phyloP scores from a whole-genome alignment of 2,329 filamentous ascomycete genomes.

The Diplocarpon rosae region DNA sequence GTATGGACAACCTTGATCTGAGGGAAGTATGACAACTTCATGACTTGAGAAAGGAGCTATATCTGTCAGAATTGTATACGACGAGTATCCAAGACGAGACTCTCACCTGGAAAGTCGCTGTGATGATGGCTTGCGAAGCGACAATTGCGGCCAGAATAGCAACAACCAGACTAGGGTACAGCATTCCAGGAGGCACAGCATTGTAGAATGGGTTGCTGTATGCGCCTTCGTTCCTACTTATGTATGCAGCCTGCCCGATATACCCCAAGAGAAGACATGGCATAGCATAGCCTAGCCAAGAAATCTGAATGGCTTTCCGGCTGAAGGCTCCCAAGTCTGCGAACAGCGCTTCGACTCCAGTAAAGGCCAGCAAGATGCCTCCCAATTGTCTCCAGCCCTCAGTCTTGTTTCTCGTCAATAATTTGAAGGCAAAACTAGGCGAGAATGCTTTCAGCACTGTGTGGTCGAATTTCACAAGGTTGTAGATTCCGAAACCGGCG shows the following conservation, averaged over 20 bases:
- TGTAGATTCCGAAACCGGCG: constrained; percentile 51
- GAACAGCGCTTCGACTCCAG: constrained; percentile 66
- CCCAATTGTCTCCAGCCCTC: constrained; percentile 53
- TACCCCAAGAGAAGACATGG: constrained; percentile 45
- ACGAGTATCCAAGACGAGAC: neutral
- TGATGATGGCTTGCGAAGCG: constrained; percentile 70
- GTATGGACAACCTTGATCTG: constrained; percentile 65
- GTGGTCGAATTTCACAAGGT: constrained; percentile 39
- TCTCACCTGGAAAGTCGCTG: constrained; percentile 53
- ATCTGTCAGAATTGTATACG: neutral
- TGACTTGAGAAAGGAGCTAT: constrained; percentile 55
- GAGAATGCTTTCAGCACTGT: constrained; percentile 44
- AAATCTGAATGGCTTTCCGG: constrained; percentile 57
- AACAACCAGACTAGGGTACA: constrained; percentile 57
- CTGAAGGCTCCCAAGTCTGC: constrained; percentile 68
- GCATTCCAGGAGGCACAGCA: constrained; percentile 52
- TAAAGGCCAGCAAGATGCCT: constrained; percentile 62
- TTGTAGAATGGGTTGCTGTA: constrained; percentile 67
- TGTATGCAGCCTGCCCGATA: constrained; percentile 60
- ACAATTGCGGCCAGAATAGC: constrained; percentile 65
- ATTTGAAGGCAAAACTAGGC: constrained; percentile 48
- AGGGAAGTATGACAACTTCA: constrained; percentile 64
- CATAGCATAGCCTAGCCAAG: constrained; percentile 57
- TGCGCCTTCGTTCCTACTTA: constrained; percentile 38
- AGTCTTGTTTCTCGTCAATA: constrained; percentile 44